These are phyloP conservation scores for Talaromyces nanjingensis DNA, from an alignment of 495 filamentous ascomycete genomes.

Conservation along the genomic window DNA sequence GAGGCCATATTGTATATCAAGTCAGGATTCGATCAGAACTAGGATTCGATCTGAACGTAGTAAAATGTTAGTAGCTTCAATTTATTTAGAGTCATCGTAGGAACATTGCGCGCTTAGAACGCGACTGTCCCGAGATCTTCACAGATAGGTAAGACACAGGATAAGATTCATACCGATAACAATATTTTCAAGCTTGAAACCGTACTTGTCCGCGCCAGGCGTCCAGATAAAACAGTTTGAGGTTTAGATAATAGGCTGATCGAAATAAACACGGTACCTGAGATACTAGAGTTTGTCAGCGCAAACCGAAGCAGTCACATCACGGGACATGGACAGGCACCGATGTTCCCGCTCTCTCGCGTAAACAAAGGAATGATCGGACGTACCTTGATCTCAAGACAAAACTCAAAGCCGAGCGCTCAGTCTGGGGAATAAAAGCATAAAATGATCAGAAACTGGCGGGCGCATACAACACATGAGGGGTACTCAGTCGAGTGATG, in stretches of 20 bases:
- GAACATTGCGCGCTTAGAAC: background rate
- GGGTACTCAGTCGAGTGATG: background rate
- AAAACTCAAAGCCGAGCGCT: background rate
- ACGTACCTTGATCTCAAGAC: background rate
- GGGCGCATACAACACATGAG: background rate
- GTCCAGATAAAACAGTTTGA: background rate
- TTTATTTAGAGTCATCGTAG: background rate
- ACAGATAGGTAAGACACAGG: background rate
- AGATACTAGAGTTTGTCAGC: background rate
- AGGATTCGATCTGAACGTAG: background rate
- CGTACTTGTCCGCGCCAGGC: background rate
- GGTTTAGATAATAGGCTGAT: background rate
- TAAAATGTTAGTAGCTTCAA: background rate
- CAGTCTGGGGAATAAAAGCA: background rate
- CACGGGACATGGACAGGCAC: background rate
- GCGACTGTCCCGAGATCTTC: background rate
- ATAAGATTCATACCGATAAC: background rate
- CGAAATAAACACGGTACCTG: background rate
- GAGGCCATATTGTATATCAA: conserved; percentile 16
- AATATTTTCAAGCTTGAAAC: background rate
- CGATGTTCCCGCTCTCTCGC: background rate
- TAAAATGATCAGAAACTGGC: background rate
- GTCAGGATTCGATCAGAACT: background rate
- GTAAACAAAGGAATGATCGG: background rate
- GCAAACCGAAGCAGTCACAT: background rate